Base-by-base conservation (phyloP, 176 grass and related monocot genomes). In the Calamus simplicifolius region DNA sequence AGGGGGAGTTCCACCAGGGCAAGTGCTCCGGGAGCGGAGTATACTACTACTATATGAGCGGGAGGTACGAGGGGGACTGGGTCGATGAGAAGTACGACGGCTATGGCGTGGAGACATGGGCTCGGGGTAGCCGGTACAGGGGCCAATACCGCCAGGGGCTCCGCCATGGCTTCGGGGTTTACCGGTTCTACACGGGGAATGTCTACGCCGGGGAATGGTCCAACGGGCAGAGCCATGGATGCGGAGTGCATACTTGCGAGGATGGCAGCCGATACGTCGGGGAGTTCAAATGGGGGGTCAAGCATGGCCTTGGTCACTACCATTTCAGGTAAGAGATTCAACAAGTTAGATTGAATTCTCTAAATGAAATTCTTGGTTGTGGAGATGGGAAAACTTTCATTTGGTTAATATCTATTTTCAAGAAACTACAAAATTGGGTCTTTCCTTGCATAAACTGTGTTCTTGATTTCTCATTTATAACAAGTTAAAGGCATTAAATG, bases 1-100 rank as follows among this genome's bases (percentile, higher is more conserved):
- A 93, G 62, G 89, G 89, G 2, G 89, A 93, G 75, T 81, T 93
- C 64, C 74, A 81, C 67, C 61, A 63, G 16, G 83, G 77, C 0
- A 65, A 77, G 1, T 81, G 80, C 53, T 75, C 76, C 30, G 89
- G 89, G 54, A 84, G 80, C 67, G 89, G 89, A 43, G 84, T 94
- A 1, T 94, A 94, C 59, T 73, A 63, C 64, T 93, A 87, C 71
- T 88, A 81, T 25, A 80, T 61, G 0, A 88, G 84, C 59, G 89
- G 89, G 27, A 81, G 78, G 63, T 94, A 88, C 31, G 89, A 94
- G 61, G 89, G 89, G 30, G 84, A 89, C 56, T 89, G 81, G 85
- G 73, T 81, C 3, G 85, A 78, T 53, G 85, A 81, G 68, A 84
- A 81, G 77, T 89, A 89, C 49, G 81, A 94, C 21, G 89, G 89